phyloP scores from a whole-genome alignment of 2,329 filamentous ascomycete genomes.

The Neonectria hederae region DNA sequence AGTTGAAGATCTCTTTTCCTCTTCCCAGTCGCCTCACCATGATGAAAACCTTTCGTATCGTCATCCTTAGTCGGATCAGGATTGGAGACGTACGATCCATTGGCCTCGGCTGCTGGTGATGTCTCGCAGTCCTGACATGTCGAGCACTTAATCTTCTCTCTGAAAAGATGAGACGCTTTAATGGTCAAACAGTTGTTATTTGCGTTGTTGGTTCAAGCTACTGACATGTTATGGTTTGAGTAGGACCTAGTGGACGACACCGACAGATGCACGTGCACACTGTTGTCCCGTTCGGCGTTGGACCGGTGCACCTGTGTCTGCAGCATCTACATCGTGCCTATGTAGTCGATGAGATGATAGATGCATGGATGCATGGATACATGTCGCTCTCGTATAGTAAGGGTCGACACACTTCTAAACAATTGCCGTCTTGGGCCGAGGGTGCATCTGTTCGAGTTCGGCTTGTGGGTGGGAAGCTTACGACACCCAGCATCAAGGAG shows the following conservation, averaged over 20 bases:
- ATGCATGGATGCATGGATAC: neutral
- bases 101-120: slow-evolving; percentile 44
- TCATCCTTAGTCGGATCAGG: slow-evolving; percentile 92
- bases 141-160: slow-evolving; percentile 67
- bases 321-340: neutral
- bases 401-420: neutral
- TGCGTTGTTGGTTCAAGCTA: slow-evolving; percentile 12
- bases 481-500: neutral
- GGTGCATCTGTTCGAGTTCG: neutral
- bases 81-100: slow-evolving; percentile 47
- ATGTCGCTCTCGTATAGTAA: neutral
- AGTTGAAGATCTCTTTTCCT: slow-evolving; percentile 14
- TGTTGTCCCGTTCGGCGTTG: neutral
- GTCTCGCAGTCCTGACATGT: slow-evolving; percentile 51
- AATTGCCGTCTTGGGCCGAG: neutral
- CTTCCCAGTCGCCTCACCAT: slow-evolving; percentile 52
- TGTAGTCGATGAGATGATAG: neutral
- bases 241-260: slow-evolving; percentile 10
- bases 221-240: slow-evolving; percentile 26
- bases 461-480: neutral
- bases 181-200: neutral
- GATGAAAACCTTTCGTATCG: slow-evolving; percentile 84
- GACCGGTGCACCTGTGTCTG: neutral
- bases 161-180: slow-evolving; percentile 47
- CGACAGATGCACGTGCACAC: neutral